Base-by-base conservation (phyloP, 2,329 filamentous ascomycete genomes). In the Aspergillus sojae region DNA sequence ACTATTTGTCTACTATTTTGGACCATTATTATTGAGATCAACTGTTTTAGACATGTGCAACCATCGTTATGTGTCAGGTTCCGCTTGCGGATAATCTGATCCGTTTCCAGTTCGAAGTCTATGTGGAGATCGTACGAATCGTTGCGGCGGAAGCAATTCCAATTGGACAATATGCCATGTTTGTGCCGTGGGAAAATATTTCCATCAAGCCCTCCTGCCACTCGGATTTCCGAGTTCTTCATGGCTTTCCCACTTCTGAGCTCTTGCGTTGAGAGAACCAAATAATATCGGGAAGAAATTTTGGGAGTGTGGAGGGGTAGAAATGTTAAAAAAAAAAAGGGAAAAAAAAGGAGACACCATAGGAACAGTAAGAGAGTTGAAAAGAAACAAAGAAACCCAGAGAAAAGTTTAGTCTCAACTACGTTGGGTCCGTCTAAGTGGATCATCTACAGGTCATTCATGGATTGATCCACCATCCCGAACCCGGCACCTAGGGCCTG, bases 401-500 rank as follows among this genome's bases (percentile, higher is more conserved):
- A 52, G 16, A 52, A 21, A 32, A n/a, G 16, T 52, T 14, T 28
- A 32, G 26, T 50, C 23, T 28, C 6, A 50, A 26, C 46, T 50
- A 16, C 26, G 19, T n/a, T 52, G 28, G 48, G 12, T 28, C 28
- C 19, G 9, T 34, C 32, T 4, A 55, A 55, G 52, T 55, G 52
- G 52, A 55, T 55, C 52, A 55, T 4, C 52, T 21, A 55, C 52
- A 55, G 30, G n/a, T 55, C 32, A 39, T 39, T 26, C 32, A 39
- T 39, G n/a, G 52, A 55, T 55, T 23, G 52, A 41, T 55, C 52
- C 52, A 55, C 52, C 52, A 21, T 19, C 7, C 11, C 21, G 11
- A 14, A 55, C 52, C 52, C 52, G n/a, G 39, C n/a, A 19, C 52
- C 14, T 28, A 55, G 52, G 52, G 52, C 14, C 52, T 55, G 52